These are phyloP conservation scores for Corymbia calophylla DNA, from an alignment of 441 rosid species.

Conservation along the genomic window DNA sequence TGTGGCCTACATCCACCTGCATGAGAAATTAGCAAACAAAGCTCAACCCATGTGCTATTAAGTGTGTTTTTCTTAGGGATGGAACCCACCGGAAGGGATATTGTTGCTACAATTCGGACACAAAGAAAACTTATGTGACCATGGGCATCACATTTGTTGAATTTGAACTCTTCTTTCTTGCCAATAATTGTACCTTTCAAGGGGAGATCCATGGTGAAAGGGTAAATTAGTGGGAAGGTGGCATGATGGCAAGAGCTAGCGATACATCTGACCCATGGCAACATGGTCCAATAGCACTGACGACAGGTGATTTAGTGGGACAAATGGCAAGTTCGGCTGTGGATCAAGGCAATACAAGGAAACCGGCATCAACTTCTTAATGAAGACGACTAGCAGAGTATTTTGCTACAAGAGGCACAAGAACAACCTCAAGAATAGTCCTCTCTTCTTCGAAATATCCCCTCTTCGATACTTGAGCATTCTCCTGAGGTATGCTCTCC, in stretches of 20 bases:
- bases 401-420: background rate
- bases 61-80: too few relatives aligned
- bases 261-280: accelerated
- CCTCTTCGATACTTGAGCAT: accelerated
- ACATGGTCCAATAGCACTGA: accelerated
- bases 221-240: background rate
- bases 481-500: background rate
- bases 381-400: background rate
- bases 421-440: background rate
- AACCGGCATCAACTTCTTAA: background rate
- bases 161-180: too few relatives aligned
- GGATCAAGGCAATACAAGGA: background rate
- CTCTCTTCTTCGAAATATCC: background rate
- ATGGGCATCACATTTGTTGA: too few relatives aligned
- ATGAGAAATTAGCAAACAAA: too few relatives aligned
- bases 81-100: too few relatives aligned
- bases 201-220: too few relatives aligned
- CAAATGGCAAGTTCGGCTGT: accelerated
- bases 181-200: too few relatives aligned
- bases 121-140: too few relatives aligned
- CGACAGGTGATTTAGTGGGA: background rate
- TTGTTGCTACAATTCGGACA: too few relatives aligned
- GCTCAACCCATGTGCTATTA: too few relatives aligned
- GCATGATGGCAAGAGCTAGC: background rate
- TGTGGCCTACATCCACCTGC: too few relatives aligned